Conservation (phyloP, 2,329 filamentous ascomycete species). For the Monilinia polystroma region DNA sequence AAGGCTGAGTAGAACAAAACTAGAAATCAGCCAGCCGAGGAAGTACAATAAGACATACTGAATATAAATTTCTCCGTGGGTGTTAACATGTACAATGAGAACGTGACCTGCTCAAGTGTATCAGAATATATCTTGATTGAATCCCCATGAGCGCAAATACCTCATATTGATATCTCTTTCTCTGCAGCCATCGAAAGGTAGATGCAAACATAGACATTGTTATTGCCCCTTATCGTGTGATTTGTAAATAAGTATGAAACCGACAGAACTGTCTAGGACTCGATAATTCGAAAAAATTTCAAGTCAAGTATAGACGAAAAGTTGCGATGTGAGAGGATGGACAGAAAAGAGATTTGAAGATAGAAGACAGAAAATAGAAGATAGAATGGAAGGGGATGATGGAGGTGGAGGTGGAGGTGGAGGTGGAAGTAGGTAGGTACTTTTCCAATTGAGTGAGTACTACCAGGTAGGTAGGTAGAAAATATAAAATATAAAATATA, state of each 20-base stretch:
- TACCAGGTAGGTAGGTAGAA: no score
- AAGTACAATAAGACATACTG: constrained; percentile 60
- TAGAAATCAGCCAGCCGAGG: neutral
- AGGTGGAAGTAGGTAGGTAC: no score
- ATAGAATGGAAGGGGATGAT: no score
- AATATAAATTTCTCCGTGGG: constrained; percentile 95
- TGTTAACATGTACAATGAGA: constrained; percentile 95
- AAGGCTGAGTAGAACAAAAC: constrained; percentile 1
- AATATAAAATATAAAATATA: no score
- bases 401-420: no score
- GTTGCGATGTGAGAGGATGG: no score
- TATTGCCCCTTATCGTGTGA: constrained; percentile 20
- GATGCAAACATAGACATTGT: constrained; percentile 43
- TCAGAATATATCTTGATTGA: constrained; percentile 19
- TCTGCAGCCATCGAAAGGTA: constrained; percentile 77
- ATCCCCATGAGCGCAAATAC: constrained; percentile 24
- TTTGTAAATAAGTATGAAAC: neutral
- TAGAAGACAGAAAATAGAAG: no score
- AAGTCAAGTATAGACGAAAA: no score
- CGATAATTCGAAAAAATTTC: no score
- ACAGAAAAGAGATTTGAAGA: no score
- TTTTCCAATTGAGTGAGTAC: no score
- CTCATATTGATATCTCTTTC: constrained; percentile 98
- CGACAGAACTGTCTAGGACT: no score
- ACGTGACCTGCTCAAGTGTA: constrained; percentile 95